Percentiles rank a stretch among this genome's conserved stretches.
Conservation (phyloP, 2,329 filamentous ascomycete genomes). For the Fusarium euwallaceae region DNA sequence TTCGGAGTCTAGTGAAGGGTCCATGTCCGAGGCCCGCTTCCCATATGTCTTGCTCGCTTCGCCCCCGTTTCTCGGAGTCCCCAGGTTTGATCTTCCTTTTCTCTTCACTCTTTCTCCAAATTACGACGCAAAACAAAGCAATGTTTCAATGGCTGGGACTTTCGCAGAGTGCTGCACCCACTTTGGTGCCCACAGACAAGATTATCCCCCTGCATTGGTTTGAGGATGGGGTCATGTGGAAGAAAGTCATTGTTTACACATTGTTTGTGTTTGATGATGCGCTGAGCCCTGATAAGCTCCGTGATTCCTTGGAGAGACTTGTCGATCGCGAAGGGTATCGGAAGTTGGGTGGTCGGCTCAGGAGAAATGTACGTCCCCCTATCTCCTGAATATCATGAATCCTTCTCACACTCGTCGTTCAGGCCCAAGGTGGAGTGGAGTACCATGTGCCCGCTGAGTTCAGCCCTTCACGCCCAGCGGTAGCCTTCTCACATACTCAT, state of each 20-base stretch:
- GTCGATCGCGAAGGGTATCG: constrained; percentile 4
- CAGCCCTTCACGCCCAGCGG: not conserved
- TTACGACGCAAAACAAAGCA: not conserved
- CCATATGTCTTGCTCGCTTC: not conserved
- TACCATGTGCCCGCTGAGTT: constrained; percentile 9
- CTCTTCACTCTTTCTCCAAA: not conserved
- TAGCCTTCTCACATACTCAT: constrained; percentile 3
- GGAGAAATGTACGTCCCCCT: not conserved
- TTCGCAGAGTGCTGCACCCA: not conserved
- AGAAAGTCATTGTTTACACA: constrained; percentile 41
- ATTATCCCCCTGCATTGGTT: constrained; percentile 45
- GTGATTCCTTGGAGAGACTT: not conserved
- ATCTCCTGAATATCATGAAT: not conserved
- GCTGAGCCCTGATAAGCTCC: constrained; percentile 13
- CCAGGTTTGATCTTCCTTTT: not conserved
- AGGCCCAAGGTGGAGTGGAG: not conserved
- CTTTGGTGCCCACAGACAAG: constrained; percentile 20
- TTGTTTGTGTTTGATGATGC: constrained; percentile 47
- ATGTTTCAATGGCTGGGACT: not conserved
- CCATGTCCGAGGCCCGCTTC: not conserved
- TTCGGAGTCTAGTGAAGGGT: not conserved
- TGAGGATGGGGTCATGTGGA: constrained; percentile 43
- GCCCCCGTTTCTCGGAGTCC: not conserved
- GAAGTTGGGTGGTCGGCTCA: constrained; percentile 13
- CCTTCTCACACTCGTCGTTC: not conserved